Percentiles rank a stretch among this genome's conserved stretches.
phyloP scores from a whole-genome alignment of 495 filamentous ascomycete species.

The Cairneyella variabilis region DNA sequence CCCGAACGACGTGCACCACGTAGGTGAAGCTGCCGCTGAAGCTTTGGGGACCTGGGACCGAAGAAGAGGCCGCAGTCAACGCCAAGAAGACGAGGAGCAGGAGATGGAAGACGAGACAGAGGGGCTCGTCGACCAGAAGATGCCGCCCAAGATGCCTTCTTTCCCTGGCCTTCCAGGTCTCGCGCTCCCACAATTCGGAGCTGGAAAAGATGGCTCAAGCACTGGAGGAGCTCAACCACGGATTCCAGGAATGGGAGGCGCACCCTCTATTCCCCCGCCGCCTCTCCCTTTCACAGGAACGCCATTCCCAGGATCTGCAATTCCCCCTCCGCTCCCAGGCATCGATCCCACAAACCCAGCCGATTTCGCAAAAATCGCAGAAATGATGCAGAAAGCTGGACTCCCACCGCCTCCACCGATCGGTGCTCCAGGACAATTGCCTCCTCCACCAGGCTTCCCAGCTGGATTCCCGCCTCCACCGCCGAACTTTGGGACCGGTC shows the following conservation, averaged over 20 bases:
- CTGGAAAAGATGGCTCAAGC: conserved; percentile 32
- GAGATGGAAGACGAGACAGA: conserved; percentile 91
- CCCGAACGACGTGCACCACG: conserved; percentile 87
- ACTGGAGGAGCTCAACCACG: conserved; percentile 28
- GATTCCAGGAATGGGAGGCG: conserved; percentile 52
- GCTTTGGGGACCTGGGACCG: conserved; percentile 89
- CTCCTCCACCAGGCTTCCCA: conserved; percentile 41
- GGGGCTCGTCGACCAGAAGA: conserved; percentile 90
- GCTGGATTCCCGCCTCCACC: conserved; percentile 44
- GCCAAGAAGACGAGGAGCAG: conserved; percentile 87
- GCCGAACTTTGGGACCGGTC: conserved; percentile 20
- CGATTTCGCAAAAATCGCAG: conserved; percentile 64
- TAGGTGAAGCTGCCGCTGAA: conserved; percentile 89
- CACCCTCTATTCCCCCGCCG: conserved; percentile 28
- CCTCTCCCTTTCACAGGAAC: conserved; percentile 28
- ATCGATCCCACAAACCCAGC: conserved; percentile 57
- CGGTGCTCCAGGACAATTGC: conserved; percentile 20
- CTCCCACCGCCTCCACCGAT: conserved; percentile 39
- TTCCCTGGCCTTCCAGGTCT: conserved; percentile 53
- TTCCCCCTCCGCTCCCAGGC: conserved; percentile 43
- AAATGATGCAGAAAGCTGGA: conserved; percentile 56
- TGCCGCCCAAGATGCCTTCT: conserved; percentile 46
- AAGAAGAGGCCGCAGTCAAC: conserved; percentile 69
- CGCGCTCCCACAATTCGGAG: conserved; percentile 35
- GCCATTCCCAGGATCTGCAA: conserved; percentile 30